Evolutionary conservation across 2,329 filamentous ascomycete species (phyloP), one percentile per base, ranked within the genome.

Genomic region (Stagonosporopsis chrysanthemi): DNA sequence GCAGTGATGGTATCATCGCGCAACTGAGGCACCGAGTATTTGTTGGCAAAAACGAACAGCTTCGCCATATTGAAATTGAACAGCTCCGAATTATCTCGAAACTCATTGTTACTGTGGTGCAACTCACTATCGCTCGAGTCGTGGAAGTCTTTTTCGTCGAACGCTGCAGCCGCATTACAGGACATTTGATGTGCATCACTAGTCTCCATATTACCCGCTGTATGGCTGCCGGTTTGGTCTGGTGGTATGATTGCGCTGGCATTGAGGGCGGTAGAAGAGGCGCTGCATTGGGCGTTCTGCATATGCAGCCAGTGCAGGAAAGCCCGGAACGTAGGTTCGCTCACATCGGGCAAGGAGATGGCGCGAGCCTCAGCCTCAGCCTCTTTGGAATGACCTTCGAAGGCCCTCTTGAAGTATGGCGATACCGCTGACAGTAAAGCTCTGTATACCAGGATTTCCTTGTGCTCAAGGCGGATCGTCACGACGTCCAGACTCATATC

Each of bases 41-140:
- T 53, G 33, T 64, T 56, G 1, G 58, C 58, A 26, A 67, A 65
- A 4, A 64, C 49, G 45, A 41, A 66, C n/a, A 64, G 49, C 4
- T 60, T 29, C 8, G 52, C 46, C 19, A 56, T 33, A 19, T 5
- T 22, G n/a, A 44, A 17, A 23, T 22, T 9, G 9, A 44, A 33
- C 28, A 2, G 4, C 3, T 12, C 11, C 6, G 26, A 12, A 15
- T 33, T 33, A 0, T 44, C 17, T 14, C 2, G 6, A 4, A 28
- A 33, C 4, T 8, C 17, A 9, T 1, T 4, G 4, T 12, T 31
- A 17, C 23, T 6, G 2, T 15, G 14, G 28, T 44, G 28, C 11
- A 14, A 12, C 3, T 8, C 15, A 29, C 17, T 22, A 15, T 15
- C 9, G 4, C 9, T 17, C 29, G 39, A 26, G 3, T 6, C 17